Evolutionary conservation across 2,329 filamentous ascomycete species (phyloP).

Genomic region (Microdochium paspali): DNA sequence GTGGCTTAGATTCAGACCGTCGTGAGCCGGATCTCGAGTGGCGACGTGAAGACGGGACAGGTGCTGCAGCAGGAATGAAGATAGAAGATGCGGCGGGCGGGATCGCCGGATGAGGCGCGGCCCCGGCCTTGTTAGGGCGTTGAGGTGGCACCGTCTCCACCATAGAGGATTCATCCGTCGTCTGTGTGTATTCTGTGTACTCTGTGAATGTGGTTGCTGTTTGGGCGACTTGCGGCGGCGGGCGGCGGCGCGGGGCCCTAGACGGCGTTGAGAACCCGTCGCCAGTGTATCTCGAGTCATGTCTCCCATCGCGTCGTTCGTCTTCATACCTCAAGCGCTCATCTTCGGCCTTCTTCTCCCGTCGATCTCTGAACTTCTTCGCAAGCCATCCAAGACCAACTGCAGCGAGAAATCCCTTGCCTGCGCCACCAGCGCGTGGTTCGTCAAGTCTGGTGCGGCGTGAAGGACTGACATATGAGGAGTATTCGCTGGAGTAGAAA

Average conservation of each 20-base stretch:
- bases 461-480: constrained; percentile 55
- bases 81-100: constrained; percentile 1
- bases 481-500: constrained; percentile 46
- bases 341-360: constrained; percentile 41
- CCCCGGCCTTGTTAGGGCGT: constrained; percentile 18
- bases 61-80: constrained; percentile 1
- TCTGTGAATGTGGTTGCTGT: constrained; percentile 18
- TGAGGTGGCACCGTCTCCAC: constrained; percentile 27
- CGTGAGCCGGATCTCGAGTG: constrained; percentile 1
- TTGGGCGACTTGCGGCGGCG: constrained; percentile 13
- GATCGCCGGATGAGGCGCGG: not conserved
- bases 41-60: not conserved
- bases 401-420: constrained; percentile 49
- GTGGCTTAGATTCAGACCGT: constrained; percentile 1
- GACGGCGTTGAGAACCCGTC: constrained; percentile 50
- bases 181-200: too few relatives aligned
- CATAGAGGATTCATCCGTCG: constrained; percentile 24
- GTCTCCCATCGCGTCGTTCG: constrained; percentile 47
- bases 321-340: constrained; percentile 35
- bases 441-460: constrained; percentile 33
- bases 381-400: constrained; percentile 61
- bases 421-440: constrained; percentile 36
- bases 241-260: constrained; percentile 22
- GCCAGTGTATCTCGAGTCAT: constrained; percentile 57
- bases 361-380: constrained; percentile 51